phyloP scores from a whole-genome alignment of 805 yeast genomes.

The Metschnikowia anglica region DNA sequence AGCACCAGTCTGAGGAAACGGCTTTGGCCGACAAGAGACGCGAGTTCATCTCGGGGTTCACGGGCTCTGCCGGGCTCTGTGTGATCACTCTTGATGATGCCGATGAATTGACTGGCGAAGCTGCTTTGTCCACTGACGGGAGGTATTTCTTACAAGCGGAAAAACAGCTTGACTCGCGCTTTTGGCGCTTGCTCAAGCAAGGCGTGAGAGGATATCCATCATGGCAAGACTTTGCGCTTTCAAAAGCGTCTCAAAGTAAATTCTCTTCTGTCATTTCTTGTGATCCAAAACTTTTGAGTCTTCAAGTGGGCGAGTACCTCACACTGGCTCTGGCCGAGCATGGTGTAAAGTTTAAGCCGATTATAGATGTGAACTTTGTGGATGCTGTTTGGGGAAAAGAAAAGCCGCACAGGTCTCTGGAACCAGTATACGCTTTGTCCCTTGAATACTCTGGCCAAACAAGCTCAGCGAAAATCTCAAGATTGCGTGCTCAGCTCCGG shows the following conservation, averaged over 20 bases:
- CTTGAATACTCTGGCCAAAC: conserved; percentile 36
- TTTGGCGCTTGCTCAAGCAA: conserved; percentile 78
- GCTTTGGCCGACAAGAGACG: conserved; percentile 22
- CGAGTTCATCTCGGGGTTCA: conserved; percentile 21
- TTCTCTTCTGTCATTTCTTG: conserved; percentile 63
- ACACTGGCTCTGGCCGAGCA: conserved; percentile 24
- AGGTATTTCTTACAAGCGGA: conserved; percentile 91
- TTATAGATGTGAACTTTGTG: conserved; percentile 31
- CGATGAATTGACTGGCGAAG: conserved; percentile 54
- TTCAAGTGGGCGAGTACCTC: conserved; percentile 44
- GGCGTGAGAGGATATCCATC: conserved; percentile 67
- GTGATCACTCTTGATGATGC: conserved; percentile 32
- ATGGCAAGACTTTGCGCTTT: conserved; percentile 74
- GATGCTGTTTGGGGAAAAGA: conserved; percentile 41
- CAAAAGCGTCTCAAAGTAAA: conserved; percentile 54
- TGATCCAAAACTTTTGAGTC: conserved; percentile 74
- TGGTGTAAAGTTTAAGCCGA: conserved; percentile 32
- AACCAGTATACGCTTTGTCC: conserved; percentile 32
- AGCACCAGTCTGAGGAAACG: conserved; percentile 22
- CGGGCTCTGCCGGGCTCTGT: conserved; percentile 22
- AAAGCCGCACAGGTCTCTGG: conserved; percentile 34
- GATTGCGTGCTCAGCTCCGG: conserved; percentile 33
- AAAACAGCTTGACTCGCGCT: conserved; percentile 67
- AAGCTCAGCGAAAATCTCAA: conserved; percentile 29
- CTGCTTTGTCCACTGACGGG: conserved; percentile 90